Base-by-base conservation (phyloP, 2,329 filamentous ascomycete genomes). In the Emericellopsis cladophorae region DNA sequence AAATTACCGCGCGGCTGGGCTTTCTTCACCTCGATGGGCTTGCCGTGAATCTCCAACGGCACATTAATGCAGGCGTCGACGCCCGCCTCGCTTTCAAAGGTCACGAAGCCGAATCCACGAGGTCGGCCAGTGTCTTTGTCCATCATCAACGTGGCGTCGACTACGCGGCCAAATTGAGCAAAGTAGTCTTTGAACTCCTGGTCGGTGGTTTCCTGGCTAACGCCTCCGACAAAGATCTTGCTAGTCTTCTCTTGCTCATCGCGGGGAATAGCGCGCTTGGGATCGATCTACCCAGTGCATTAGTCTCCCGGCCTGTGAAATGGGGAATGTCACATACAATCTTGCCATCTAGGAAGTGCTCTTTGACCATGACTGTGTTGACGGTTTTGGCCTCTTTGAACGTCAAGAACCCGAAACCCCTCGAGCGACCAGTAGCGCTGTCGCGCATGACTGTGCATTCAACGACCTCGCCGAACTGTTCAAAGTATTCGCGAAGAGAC, bases 391-490 rank as follows among this genome's bases (percentile, higher is more conserved):
- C 84, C 56, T 98, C 92, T 58, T 86, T 93, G 71, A 98, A 98
- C 0, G 92, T 98, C 46, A 98, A 71, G 65, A 98, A 98, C 24
- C 92, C 92, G 53, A 98, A 98, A 21, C 92, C 92, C 62, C 92
- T 79, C 24, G 92, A 96, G 47, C 92, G 81, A 35, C 92, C 92
- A 9, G 88, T 94, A 39, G 85, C 84, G 46, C 88, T 89, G 62
- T 98, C 92, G 49, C 92, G 79, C 92, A 98, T 98, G n/a, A 98
- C 92, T 14, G 92, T 98, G 60, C 92, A 96, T 66, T 98, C 92
- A 24, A 90, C 76, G 36, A 98, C 92, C 59, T 98, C 92, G 45
- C 92, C 92, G 58, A 95, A 98, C 53, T 96, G 88, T 11, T 90
- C 89, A 60, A 98, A 98, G 60, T 98, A 98, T 49, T 95, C 85